Percentiles rank a stretch among this genome's conserved stretches.
Conservation (phyloP, 352 stramenopile genomes). For the Pythium grandisporangium region DNA sequence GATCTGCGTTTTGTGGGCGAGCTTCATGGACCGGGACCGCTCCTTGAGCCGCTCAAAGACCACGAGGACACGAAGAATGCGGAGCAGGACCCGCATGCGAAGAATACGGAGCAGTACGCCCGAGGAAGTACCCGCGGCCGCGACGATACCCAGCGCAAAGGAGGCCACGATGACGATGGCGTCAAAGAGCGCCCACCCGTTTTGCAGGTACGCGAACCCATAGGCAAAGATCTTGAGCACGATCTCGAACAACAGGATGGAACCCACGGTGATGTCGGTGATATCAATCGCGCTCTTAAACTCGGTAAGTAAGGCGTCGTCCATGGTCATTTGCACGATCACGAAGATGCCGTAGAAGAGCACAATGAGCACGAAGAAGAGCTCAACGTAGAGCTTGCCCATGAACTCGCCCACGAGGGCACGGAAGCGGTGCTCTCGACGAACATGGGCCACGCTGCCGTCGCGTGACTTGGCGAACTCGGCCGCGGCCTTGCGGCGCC, state of each 20-base stretch:
- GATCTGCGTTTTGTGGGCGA: slow-evolving; percentile 59
- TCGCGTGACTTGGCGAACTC: slow-evolving; percentile 24
- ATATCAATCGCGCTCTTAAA: slow-evolving; percentile 70
- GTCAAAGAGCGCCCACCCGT: slow-evolving; percentile 75
- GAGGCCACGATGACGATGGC: slow-evolving; percentile 70
- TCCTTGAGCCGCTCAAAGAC: slow-evolving; percentile 85
- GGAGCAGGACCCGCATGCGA: slow-evolving; percentile 60
- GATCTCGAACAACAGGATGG: slow-evolving; percentile 75
- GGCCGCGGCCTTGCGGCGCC: slow-evolving; percentile 26
- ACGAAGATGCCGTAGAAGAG: slow-evolving; percentile 80
- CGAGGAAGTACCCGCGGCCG: slow-evolving; percentile 43
- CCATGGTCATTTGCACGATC: slow-evolving; percentile 74
- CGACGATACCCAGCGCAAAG: slow-evolving; percentile 65
- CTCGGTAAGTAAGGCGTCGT: slow-evolving; percentile 28
- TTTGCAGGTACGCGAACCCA: slow-evolving; percentile 46
- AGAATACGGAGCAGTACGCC: slow-evolving; percentile 62
- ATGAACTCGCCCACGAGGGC: slow-evolving; percentile 71
- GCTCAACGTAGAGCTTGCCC: slow-evolving; percentile 71
- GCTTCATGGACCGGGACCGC: slow-evolving; percentile 62
- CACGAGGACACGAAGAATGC: slow-evolving; percentile 74
- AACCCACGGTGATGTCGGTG: slow-evolving; percentile 78
- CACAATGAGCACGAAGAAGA: slow-evolving; percentile 87
- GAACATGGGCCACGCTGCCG: slow-evolving; percentile 19
- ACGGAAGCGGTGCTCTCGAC: slow-evolving; percentile 30
- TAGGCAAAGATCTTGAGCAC: slow-evolving; percentile 74